Conservation (phyloP, 2,329 filamentous ascomycete species). For the Aureobasidium sp. region DNA sequence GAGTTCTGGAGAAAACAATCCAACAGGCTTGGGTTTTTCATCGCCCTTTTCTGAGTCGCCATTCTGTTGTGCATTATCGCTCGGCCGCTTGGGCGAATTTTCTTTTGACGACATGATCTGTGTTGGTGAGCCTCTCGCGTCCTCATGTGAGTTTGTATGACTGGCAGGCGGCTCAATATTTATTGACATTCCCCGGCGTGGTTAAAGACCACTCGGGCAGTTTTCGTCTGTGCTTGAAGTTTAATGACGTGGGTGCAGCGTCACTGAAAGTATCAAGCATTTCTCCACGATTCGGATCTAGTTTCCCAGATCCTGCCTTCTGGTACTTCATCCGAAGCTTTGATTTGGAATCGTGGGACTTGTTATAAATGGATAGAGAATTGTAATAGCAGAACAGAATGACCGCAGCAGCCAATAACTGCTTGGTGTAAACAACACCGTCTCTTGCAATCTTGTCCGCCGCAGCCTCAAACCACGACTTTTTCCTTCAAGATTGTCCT, state of each 20-base stretch:
- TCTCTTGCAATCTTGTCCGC: too few relatives aligned
- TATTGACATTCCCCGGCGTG: not conserved
- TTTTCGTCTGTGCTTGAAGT: not conserved
- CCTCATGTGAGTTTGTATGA: not conserved
- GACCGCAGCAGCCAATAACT: not conserved
- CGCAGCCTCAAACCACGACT: not conserved
- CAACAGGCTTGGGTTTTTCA: conserved; percentile 30
- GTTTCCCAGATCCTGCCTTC: not conserved
- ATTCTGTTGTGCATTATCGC: not conserved
- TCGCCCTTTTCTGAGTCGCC: conserved; percentile 5
- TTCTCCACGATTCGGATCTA: not conserved
- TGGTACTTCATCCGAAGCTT: not conserved
- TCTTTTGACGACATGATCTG: conserved; percentile 5
- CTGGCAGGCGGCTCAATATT: not conserved
- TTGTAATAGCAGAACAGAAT: not conserved
- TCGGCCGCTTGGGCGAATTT: not conserved
- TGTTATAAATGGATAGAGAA: too few relatives aligned
- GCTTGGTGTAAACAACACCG: too few relatives aligned
- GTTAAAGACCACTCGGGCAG: not conserved
- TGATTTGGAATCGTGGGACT: not conserved
- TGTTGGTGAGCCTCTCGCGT: not conserved
- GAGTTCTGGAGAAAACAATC: conserved; percentile 39
- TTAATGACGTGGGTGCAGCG: not conserved
- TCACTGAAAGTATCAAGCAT: not conserved
- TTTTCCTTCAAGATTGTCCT: not conserved